Evolutionary conservation across 2,329 filamentous ascomycete genomes (phyloP).

Genomic region (Cladophialophora immunda): DNA sequence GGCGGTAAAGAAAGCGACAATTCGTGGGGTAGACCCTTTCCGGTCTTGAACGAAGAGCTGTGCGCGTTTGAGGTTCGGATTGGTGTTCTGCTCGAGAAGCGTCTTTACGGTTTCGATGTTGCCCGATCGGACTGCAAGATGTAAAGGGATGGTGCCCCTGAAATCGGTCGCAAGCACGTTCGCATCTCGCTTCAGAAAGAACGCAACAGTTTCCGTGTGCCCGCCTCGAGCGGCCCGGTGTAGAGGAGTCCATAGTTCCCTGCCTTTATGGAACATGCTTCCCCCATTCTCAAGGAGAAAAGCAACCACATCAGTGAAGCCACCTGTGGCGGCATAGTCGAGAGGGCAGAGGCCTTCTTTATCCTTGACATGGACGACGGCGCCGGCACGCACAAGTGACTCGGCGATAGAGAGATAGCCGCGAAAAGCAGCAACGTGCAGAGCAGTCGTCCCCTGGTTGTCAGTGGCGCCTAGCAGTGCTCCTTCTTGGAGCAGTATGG

Average conservation of each 20-base stretch:
- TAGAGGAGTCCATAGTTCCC: slow-evolving; percentile 43
- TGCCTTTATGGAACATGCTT: slow-evolving; percentile 42
- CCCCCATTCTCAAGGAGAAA: slow-evolving; percentile 41
- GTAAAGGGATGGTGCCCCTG: slow-evolving; percentile 33
- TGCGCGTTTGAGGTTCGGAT: slow-evolving; percentile 20
- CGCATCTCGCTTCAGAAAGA: slow-evolving; percentile 43
- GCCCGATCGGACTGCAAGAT: slow-evolving; percentile 38
- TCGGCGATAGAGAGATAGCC: slow-evolving; percentile 33
- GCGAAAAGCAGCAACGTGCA: slow-evolving; percentile 37
- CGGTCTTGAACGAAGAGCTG: slow-evolving; percentile 33
- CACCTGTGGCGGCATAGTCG: slow-evolving; percentile 39
- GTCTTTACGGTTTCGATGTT: slow-evolving; percentile 29
- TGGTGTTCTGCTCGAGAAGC: slow-evolving; percentile 35
- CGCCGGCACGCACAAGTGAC: slow-evolving; percentile 33
- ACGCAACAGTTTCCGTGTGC: slow-evolving; percentile 43
- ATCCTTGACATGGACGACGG: slow-evolving; percentile 34
- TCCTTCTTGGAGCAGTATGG: slow-evolving; percentile 39
- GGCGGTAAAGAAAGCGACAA: slow-evolving; percentile 39
- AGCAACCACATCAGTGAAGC: slow-evolving; percentile 32
- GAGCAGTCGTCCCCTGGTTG: slow-evolving; percentile 33
- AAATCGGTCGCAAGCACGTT: slow-evolving; percentile 42
- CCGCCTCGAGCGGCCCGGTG: slow-evolving; percentile 44
- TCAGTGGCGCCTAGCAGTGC: slow-evolving; percentile 40
- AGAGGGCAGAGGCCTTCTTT: slow-evolving; percentile 35
- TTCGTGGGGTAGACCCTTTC: slow-evolving; percentile 34